These are phyloP conservation scores for Fusarium sororula DNA, from an alignment of 2,329 filamentous ascomycete genomes.

Conservation along the genomic window DNA sequence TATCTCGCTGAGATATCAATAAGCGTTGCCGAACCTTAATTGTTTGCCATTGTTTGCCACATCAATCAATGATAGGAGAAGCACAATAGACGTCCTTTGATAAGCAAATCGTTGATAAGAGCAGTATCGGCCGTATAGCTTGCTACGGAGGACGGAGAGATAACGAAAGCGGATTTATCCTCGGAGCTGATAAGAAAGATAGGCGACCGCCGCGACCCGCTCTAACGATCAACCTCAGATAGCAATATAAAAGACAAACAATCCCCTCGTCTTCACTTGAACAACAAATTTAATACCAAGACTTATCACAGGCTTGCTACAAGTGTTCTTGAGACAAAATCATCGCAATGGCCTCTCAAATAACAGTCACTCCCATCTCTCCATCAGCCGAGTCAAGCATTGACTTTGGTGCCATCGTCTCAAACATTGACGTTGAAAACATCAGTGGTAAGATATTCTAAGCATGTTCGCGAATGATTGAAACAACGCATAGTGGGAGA, in stretches of 20 bases:
- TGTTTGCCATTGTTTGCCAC: background rate
- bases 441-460: slow-evolving; percentile 62
- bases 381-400: slow-evolving; percentile 51
- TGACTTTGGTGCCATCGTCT: slow-evolving; percentile 69
- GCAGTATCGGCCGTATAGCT: background rate
- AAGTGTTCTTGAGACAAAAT: background rate
- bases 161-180: background rate
- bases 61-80: background rate
- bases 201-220: slow-evolving; percentile 33
- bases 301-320: background rate
- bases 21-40: background rate
- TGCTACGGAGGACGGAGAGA: background rate
- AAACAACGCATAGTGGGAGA: slow-evolving; percentile 51
- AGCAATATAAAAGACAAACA: slow-evolving; percentile 12
- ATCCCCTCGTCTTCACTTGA: background rate
- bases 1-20: background rate
- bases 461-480: background rate
- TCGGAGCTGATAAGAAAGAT: slow-evolving; percentile 15
- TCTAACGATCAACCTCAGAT: background rate
- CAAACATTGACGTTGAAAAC: slow-evolving; percentile 68
- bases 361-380: slow-evolving; percentile 52
- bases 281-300: background rate
- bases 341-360: slow-evolving; percentile 32
- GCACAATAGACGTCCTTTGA: background rate
- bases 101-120: background rate